phyloP scores from a whole-genome alignment of 805 yeast genomes.

The Yarrowia deformans region DNA sequence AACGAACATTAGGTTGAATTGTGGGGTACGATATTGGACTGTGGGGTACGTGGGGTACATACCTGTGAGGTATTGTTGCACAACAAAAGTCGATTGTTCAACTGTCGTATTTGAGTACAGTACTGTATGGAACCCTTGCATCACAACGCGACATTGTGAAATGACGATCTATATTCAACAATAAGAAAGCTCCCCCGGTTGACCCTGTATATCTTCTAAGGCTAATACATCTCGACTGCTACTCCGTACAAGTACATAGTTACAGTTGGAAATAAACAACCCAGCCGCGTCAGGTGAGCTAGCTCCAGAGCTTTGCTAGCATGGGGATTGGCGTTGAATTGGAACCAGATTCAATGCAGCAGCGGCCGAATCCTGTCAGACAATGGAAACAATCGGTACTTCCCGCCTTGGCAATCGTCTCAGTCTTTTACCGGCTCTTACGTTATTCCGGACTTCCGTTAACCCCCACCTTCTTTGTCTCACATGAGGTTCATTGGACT shows the following conservation, averaged over 20 bases:
- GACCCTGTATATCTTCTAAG: background rate
- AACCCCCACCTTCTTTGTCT: background rate
- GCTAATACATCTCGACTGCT: background rate
- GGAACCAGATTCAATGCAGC: background rate
- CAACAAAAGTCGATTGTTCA: background rate
- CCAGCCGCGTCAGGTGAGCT: background rate
- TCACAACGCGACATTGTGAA: too few relatives aligned
- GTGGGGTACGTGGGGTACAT: background rate
- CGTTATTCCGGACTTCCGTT: constrained; percentile 2
- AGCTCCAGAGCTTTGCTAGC: background rate
- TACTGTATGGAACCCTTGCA: too few relatives aligned
- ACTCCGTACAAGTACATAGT: background rate
- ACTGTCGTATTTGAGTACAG: background rate
- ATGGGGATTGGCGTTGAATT: background rate
- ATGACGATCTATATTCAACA: too few relatives aligned
- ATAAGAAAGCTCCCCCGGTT: too few relatives aligned
- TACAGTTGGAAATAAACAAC: constrained; percentile 12
- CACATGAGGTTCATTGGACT: background rate
- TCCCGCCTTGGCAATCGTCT: background rate
- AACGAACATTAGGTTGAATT: background rate
- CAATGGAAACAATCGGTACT: background rate
- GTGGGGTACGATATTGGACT: background rate
- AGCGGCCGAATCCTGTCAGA: background rate
- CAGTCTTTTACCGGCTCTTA: background rate
- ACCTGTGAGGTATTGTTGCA: background rate